Conservation (phyloP, 352 stramenopile genomes). For the Globisporangium spinosum region DNA sequence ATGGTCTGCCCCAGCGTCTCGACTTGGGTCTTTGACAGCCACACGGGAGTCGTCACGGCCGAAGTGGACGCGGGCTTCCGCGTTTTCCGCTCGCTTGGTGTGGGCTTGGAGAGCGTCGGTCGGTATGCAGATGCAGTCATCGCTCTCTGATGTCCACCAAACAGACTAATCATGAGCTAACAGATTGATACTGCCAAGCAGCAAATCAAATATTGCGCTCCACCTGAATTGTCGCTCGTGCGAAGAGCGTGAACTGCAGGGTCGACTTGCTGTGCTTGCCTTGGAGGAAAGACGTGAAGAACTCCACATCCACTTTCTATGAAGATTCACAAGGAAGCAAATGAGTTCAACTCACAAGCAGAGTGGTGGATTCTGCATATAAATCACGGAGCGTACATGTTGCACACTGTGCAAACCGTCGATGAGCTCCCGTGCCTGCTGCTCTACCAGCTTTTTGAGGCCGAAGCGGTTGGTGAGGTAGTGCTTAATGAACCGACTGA, state of each 20-base stretch:
- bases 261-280: slow-evolving; percentile 41
- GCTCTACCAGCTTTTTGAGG: slow-evolving; percentile 52
- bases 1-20: slow-evolving; percentile 36
- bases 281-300: slow-evolving; percentile 60
- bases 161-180: neutral
- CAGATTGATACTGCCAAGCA: neutral
- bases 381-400: slow-evolving; percentile 21
- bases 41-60: slow-evolving; percentile 16
- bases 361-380: neutral
- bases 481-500: slow-evolving; percentile 43
- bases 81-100: slow-evolving; percentile 22
- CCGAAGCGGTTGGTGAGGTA: slow-evolving; percentile 72
- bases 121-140: slow-evolving; percentile 27
- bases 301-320: slow-evolving; percentile 38
- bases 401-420: slow-evolving; percentile 39
- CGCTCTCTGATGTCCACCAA: slow-evolving; percentile 16
- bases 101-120: slow-evolving; percentile 17
- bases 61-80: slow-evolving; percentile 17
- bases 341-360: neutral
- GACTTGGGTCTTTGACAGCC: slow-evolving; percentile 50
- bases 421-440: slow-evolving; percentile 57
- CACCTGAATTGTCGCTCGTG: slow-evolving; percentile 45
- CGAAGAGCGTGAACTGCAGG: slow-evolving; percentile 52
- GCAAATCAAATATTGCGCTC: neutral
- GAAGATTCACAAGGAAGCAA: too few species aligned